Base-by-base conservation (phyloP, 345 rosid species). In the Salix viminalis region DNA sequence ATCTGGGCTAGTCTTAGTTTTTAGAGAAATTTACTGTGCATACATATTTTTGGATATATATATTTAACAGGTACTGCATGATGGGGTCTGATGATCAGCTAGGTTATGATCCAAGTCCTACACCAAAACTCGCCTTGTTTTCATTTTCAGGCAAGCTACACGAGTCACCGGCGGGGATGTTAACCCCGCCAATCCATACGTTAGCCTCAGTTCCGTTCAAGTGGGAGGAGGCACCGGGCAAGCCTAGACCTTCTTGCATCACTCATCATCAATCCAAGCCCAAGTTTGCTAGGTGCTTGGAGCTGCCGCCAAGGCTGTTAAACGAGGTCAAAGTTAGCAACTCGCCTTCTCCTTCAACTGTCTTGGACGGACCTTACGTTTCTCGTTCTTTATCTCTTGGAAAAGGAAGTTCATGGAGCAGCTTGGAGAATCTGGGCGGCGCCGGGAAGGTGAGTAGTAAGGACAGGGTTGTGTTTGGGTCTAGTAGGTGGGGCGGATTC, bases 201-300 rank as follows among this genome's bases (percentile, higher is more conserved):
- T 75, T 73, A 6, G 97, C 84, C 52, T 86, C 97, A 28, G 72
- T 95, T 36, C 99, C 99, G 12, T 95, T 95, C 65, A 83, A 76
- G 71, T 95, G 99, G 97, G 99, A 95, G 78, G 97, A 93, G 82
- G 97, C 87, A 13, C 99, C 97, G 0, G 99, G 99, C 13, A 89
- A 83, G 90, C 97, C 99, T 15, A 88, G 92, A 34, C 81, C 80
- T 28, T 2, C 37, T 7, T 34, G 42, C 61, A 1, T 10, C 2
- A 14, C 48, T 32, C 52, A 79, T 32, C 64, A 81, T 32, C 64
- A 81, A 50, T 48, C 88, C 61, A 60, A 85, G 75, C 79, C 78
- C 21, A 72, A 70, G 15, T 71, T 42, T 26, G 83, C 52, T 1
- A 82, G 88, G 75, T 75, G 85, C 64, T 77, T 95, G 72, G 88